Conservation (phyloP, 2,329 filamentous ascomycete genomes). For the Cercospora beticola region DNA sequence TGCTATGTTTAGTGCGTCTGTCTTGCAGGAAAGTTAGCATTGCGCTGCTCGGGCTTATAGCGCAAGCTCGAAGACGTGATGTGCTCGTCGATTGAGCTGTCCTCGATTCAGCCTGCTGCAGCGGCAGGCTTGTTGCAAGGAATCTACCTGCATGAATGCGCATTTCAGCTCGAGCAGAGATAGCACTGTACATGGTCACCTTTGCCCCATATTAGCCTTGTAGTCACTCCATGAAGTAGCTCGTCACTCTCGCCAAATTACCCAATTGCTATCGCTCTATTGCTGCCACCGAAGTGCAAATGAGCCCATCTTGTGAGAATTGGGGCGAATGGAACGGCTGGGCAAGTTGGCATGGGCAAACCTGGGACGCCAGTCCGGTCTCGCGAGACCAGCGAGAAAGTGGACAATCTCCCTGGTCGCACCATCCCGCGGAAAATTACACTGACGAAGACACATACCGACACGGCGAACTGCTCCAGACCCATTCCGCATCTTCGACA, state of each 20-base stretch:
- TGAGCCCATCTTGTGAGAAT: constrained; percentile 4
- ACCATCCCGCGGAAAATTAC: neutral
- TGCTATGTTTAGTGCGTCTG: neutral
- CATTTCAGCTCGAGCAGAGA: constrained; percentile 12
- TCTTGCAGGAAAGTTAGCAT: neutral
- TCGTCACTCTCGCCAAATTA: neutral
- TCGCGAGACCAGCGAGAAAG: neutral
- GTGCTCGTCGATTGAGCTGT: constrained; percentile 12
- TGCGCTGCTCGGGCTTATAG: neutral
- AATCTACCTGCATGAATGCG: constrained; percentile 14
- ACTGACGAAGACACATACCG: neutral
- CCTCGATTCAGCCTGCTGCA: constrained; percentile 20
- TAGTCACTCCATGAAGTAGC: neutral
- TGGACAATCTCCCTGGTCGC: neutral
- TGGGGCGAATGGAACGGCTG: constrained; percentile 6
- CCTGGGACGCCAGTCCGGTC: neutral
- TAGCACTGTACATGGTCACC: neutral
- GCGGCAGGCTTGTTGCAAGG: constrained; percentile 20
- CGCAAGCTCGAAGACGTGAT: neutral
- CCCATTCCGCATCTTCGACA: neutral
- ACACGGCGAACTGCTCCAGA: neutral
- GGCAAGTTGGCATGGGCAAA: constrained; percentile 6
- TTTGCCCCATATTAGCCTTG: neutral
- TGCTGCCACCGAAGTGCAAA: neutral
- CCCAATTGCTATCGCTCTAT: neutral